These are phyloP conservation scores for Pichia paraexigua DNA, from an alignment of 805 yeast genomes.

Conservation along the genomic window DNA sequence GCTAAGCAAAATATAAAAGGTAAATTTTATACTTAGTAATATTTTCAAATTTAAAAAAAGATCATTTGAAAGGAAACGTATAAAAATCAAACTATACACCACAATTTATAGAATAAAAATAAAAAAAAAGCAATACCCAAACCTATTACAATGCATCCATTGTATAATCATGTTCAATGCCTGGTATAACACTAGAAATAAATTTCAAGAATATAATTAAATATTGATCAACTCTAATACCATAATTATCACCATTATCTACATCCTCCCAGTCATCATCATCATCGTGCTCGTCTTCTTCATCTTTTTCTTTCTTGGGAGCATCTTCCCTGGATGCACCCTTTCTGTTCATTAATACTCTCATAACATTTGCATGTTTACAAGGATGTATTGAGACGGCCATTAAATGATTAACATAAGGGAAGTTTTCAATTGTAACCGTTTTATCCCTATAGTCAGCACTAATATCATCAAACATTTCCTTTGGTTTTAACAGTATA, in stretches of 20 bases:
- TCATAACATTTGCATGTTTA: conserved; percentile 92
- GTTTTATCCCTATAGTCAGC: conserved; percentile 92
- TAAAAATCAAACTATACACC: background rate
- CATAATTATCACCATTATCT: conserved; percentile 15
- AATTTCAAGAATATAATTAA: conserved; percentile 84
- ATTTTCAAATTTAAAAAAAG: background rate
- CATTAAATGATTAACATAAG: conserved; percentile 68
- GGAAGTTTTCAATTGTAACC: conserved; percentile 90
- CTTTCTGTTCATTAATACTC: conserved; percentile 70
- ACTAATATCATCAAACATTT: conserved; percentile 92
- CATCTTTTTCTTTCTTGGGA: conserved; percentile 19
- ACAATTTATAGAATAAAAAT: background rate
- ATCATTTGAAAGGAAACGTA: background rate
- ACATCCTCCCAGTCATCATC: conserved; percentile 22
- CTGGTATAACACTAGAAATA: conserved; percentile 95
- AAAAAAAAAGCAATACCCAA: background rate
- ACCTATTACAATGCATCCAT: conserved; percentile 72
- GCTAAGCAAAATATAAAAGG: no score
- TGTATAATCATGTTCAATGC: conserved; percentile 96
- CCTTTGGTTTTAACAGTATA: conserved; percentile 73
- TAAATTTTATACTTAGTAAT: background rate
- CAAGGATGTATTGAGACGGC: conserved; percentile 94
- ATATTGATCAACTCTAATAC: conserved; percentile 85
- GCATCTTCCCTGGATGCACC: conserved; percentile 34
- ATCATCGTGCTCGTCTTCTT: conserved; percentile 14